Base-by-base conservation (phyloP, 2,329 filamentous ascomycete genomes). In the Raffaelea arxii region DNA sequence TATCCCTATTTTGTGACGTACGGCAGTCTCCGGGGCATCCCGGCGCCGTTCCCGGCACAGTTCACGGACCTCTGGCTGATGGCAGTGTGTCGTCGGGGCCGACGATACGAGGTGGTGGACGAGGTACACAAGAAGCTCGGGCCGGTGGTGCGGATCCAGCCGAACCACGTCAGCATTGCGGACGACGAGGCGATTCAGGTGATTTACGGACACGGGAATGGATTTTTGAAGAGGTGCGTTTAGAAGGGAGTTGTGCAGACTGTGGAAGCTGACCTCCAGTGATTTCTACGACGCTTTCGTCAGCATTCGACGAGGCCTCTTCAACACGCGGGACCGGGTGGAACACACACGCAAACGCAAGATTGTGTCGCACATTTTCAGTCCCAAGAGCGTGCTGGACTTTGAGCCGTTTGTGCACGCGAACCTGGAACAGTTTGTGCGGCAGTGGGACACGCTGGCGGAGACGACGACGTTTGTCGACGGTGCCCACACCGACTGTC, bases 261-360 rank as follows among this genome's bases (percentile, higher is more conserved):
- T 32, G 27, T 16, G 10, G 16, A 32, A 10, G 27, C 27, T 41
- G 19, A n/a, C 11, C 2, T 4, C 10, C 49, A 88, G 84, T 37
- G 82, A 91, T 3, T 95, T 90, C 66, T 95, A 95, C 57, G 87
- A 94, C 58, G 85, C 86, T 43, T 95, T 95, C 56, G 88, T 95
- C 46, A 90, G 85, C 12, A 94, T 94, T 58, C 78, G 77, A 43
- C 78, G 86, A 12, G 88, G 88, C 19, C 72, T 96, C 12, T 96
- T 95, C 78, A 95, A 94, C 64, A 94, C 89, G 0, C 75, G 90
- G 25, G 80, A 90, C 65, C 77, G 90, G 42, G 71, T 71, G 1
- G 86, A 95, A 58, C 89, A 96, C 63, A 82, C 83, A 0, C 80
- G 89, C 52, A 96, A 95, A 74, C 79, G 89, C 57, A 95, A 94